A percentile compares a stretch with the other conserved stretches of the same genome.
Conservation (phyloP, 495 filamentous ascomycete species). For the Aspergillus asperescens region DNA sequence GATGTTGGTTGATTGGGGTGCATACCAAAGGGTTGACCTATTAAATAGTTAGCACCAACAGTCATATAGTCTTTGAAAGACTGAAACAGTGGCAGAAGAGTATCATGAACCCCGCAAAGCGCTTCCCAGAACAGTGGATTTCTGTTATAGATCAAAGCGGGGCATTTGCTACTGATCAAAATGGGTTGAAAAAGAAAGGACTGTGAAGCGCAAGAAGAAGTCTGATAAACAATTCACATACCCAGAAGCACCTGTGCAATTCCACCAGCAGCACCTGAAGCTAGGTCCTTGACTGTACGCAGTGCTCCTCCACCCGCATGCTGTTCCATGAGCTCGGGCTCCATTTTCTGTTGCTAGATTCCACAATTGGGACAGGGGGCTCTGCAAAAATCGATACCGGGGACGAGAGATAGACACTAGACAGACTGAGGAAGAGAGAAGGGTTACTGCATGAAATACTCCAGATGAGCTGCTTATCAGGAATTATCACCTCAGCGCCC, state of each 20-base stretch:
- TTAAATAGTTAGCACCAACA: conserved; percentile 25
- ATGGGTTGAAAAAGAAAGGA: not conserved
- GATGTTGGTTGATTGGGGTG: not conserved
- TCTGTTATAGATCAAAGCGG: not conserved
- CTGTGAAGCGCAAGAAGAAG: not conserved
- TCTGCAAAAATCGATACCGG: not conserved
- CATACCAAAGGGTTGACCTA: conserved; percentile 89
- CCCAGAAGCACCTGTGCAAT: conserved; percentile 92
- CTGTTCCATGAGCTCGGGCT: conserved; percentile 38
- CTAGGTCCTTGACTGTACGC: conserved; percentile 82
- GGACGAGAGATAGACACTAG: not conserved
- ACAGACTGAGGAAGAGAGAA: conserved; percentile 12
- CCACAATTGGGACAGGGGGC: not conserved
- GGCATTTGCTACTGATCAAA: not conserved
- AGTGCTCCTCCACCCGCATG: conserved; percentile 35
- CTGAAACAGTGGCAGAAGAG: not conserved
- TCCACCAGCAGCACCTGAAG: conserved; percentile 85
- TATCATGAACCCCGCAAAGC: conserved; percentile 1
- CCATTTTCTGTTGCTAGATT: conserved; percentile 22
- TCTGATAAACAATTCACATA: conserved; percentile 42
- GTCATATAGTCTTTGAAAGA: not conserved
- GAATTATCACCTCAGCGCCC: conserved; percentile 15
- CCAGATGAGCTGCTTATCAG: conserved; percentile 25
- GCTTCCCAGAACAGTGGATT: not conserved
- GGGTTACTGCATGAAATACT: conserved; percentile 1